Evolutionary conservation across 371 early-diverging fungal genomes (phyloP).

Genomic region (Mortierella sp.): DNA sequence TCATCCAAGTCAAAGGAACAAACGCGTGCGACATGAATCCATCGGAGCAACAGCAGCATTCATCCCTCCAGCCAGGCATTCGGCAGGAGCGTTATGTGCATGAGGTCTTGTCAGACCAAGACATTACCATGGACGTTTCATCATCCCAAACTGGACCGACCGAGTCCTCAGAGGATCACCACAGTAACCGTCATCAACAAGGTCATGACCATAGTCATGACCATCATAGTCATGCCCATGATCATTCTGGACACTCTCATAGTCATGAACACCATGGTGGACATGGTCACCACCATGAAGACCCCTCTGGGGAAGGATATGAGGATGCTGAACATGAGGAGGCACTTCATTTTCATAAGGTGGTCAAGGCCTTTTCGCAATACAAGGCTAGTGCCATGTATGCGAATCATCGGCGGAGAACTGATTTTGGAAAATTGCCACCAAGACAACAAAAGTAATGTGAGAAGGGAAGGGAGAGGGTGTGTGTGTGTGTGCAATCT

Average conservation of each 20-base stretch:
- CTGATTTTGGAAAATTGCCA: constrained; percentile 71
- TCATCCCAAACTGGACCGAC: background rate
- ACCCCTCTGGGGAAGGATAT: constrained; percentile 1
- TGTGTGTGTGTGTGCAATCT: too few species aligned
- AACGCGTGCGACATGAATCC: constrained; percentile 14
- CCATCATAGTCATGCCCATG: constrained; percentile 3
- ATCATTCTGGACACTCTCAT: constrained; percentile 3
- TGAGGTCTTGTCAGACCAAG: background rate
- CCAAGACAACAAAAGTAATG: constrained; percentile 71
- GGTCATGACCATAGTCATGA: constrained; percentile 13
- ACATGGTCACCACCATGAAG: background rate
- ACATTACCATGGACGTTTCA: constrained; percentile 5
- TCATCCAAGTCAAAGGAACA: background rate
- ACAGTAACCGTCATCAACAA: constrained; percentile 12
- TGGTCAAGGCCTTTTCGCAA: constrained; percentile 75
- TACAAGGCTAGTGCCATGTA: constrained; percentile 77
- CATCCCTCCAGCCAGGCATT: constrained; percentile 27
- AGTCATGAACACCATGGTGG: background rate
- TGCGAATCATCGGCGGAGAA: constrained; percentile 76
- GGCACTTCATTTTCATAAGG: constrained; percentile 65
- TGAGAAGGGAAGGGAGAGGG: too few species aligned
- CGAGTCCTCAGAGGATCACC: constrained; percentile 18
- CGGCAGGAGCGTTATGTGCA: constrained; percentile 12
- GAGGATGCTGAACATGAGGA: constrained; percentile 54
- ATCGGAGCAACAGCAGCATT: constrained; percentile 15